Evolutionary conservation across 225 moss, liverwort and hornwort species (phyloP).

Genomic region (Polytrichum formosum): DNA sequence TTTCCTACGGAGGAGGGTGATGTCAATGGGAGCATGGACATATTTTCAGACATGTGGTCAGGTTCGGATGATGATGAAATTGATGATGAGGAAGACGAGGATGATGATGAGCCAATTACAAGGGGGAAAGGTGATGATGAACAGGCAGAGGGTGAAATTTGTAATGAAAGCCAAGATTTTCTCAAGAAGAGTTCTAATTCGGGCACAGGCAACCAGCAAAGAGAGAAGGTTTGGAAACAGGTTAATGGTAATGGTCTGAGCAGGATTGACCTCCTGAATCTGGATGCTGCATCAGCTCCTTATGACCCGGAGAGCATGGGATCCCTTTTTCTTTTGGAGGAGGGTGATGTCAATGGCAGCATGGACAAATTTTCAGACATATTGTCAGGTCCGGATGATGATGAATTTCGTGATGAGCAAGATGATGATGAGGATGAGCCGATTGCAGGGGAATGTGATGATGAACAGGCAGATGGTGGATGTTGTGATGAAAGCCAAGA

Average conservation of each 20-base stretch:
- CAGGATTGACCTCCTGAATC: neutral
- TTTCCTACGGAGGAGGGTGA: neutral
- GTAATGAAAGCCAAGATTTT: conserved; percentile 33
- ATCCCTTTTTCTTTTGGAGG: neutral
- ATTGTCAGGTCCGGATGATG: conserved; percentile 38
- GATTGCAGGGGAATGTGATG: neutral
- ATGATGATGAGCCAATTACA: conserved; percentile 2
- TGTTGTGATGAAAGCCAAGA: conserved; percentile 26
- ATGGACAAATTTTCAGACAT: conserved; percentile 19
- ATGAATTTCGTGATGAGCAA: conserved; percentile 1
- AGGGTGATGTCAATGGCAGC: conserved; percentile 4
- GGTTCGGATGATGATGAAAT: conserved; percentile 32
- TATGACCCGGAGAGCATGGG: neutral
- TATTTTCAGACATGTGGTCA: conserved; percentile 29
- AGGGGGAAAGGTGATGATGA: conserved; percentile 1
- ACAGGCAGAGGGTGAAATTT: conserved; percentile 11
- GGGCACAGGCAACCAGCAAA: conserved; percentile 45
- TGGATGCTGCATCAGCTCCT: neutral
- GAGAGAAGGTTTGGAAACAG: neutral
- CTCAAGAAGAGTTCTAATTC: conserved; percentile 42
- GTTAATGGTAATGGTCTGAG: neutral
- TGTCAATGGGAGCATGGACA: conserved; percentile 10
- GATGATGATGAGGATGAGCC: conserved; percentile 32
- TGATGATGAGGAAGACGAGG: conserved; percentile 4
- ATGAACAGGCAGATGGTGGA: conserved; percentile 11